Percentiles rank a stretch among this genome's conserved stretches.
Evolutionary conservation across 2,329 filamentous ascomycete species (phyloP).

Genomic region (Elsinoe perseae): DNA sequence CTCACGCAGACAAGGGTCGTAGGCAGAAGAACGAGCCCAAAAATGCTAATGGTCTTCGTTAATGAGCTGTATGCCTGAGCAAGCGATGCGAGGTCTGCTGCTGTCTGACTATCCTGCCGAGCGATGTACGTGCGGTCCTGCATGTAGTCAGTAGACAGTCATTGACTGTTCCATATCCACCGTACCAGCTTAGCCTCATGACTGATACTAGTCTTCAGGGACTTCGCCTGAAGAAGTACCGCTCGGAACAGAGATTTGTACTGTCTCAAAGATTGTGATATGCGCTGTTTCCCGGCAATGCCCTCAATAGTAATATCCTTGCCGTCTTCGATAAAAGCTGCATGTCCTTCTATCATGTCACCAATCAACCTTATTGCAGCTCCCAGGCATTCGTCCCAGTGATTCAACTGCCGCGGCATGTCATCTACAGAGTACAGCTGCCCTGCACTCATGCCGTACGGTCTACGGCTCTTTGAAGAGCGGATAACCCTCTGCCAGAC

Average conservation of each 20-base stretch:
- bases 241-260: constrained; percentile 20
- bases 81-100: constrained; percentile 20
- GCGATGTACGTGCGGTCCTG: constrained; percentile 13
- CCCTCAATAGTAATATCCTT: neutral
- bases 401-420: constrained; percentile 21
- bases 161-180: neutral
- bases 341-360: constrained; percentile 16
- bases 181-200: constrained; percentile 25
- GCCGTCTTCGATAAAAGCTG: neutral
- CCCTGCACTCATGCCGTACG: neutral
- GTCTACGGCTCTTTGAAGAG: constrained; percentile 17
- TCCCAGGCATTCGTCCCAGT: constrained; percentile 20
- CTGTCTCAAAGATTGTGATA: constrained; percentile 13
- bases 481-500: constrained; percentile 20
- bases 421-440: constrained; percentile 21
- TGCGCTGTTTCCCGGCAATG: neutral
- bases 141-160: neutral
- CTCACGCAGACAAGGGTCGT: constrained; percentile 21
- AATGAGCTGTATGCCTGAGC: constrained; percentile 20
- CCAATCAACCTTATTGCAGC: constrained; percentile 19
- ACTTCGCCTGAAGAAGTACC: constrained; percentile 20
- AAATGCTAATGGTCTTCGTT: constrained; percentile 22
- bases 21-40: constrained; percentile 23
- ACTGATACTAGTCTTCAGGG: constrained; percentile 21
- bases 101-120: constrained; percentile 23